Percentiles rank a stretch among this genome's conserved stretches.
phyloP scores from a whole-genome alignment of 805 yeast species.

The Nematodospora valgi region DNA sequence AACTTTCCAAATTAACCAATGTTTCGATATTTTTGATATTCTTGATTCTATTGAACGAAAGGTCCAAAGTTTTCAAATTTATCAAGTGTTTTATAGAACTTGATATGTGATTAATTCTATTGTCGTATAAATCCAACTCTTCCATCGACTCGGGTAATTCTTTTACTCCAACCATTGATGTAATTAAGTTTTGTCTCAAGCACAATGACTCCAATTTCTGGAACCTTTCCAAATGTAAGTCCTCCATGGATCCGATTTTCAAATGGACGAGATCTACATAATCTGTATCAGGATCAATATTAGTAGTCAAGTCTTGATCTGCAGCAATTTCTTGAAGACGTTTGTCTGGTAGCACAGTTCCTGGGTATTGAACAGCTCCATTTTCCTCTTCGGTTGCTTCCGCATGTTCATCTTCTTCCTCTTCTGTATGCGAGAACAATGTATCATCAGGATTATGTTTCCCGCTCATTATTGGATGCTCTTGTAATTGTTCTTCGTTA shows the following conservation, averaged over 20 bases:
- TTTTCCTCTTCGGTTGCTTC: conserved; percentile 23
- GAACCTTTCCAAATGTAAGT: conserved; percentile 57
- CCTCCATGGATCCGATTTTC: conserved; percentile 63
- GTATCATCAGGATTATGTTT: conserved; percentile 1
- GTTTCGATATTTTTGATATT: conserved; percentile 75
- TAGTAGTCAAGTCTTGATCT: conserved; percentile 62
- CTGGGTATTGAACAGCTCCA: conserved; percentile 43
- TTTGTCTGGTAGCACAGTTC: conserved; percentile 42
- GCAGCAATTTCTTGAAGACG: conserved; percentile 58
- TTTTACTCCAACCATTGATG: conserved; percentile 51
- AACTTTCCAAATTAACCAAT: conserved; percentile 56
- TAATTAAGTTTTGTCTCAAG: conserved; percentile 79
- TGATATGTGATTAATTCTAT: conserved; percentile 82
- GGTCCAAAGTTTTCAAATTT: conserved; percentile 61
- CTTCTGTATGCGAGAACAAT: conserved; percentile 14
- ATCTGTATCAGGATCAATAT: conserved; percentile 53
- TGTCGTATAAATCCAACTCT: conserved; percentile 88
- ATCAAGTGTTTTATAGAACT: conserved; percentile 59
- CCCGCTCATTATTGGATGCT: neutral
- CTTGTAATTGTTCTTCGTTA: too few species aligned
- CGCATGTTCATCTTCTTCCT: conserved; percentile 22
- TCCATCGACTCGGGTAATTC: conserved; percentile 67
- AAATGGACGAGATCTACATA: conserved; percentile 66
- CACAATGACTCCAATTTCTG: conserved; percentile 56
- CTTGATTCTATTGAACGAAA: conserved; percentile 86